Evolutionary conservation across 768 basidiomycete genomes (phyloP), one percentile per base, ranked within the genome.

Genomic region (Xanthoconium purpureum): DNA sequence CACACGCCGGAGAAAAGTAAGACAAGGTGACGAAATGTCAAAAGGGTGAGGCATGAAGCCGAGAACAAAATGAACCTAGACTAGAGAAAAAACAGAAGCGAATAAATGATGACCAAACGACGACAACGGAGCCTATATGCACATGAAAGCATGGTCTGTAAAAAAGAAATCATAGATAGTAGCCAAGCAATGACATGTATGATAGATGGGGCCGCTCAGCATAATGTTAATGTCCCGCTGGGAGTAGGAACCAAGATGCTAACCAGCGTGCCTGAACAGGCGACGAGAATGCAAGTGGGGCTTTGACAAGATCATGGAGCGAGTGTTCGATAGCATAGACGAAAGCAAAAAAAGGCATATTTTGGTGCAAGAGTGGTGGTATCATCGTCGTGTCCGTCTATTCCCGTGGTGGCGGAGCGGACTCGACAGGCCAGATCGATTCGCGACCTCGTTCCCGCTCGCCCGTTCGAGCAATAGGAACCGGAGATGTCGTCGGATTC

Each of bases 391-490:
- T 38, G 33, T 56, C 49, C 57, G 24, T 60, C 59, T 68, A 71
- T 57, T 72, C 69, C 51, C 64, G 61, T 24, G 64, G 61, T 24
- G 64, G 47, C 14, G 66, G 57, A 33, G 61, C 59, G 40, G 71
- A 59, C 56, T 65, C 67, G 52, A 73, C 59, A 32, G 69, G 63
- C 69, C 69, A 71, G 54, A 71, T 53, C 32, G 60, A 45, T 24
- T 71, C 69, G 20, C 69, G 70, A 40, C 47, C 59, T 18, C 69
- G 61, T 55, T 71, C 69, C 56, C 71, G 67, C 28, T 71, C 69
- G 39, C 61, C 58, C 5, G 63, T 37, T 28, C 69, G 69, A 37
- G 61, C 1, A 30, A 69, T 45, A 44, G 69, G 69, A 18, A 59
- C 60, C 2, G 71, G 40, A 6, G 64, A 44, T 6, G 45, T 32